Evolutionary conservation across 352 stramenopile species (phyloP).

Genomic region (Phytophthora idaei): DNA sequence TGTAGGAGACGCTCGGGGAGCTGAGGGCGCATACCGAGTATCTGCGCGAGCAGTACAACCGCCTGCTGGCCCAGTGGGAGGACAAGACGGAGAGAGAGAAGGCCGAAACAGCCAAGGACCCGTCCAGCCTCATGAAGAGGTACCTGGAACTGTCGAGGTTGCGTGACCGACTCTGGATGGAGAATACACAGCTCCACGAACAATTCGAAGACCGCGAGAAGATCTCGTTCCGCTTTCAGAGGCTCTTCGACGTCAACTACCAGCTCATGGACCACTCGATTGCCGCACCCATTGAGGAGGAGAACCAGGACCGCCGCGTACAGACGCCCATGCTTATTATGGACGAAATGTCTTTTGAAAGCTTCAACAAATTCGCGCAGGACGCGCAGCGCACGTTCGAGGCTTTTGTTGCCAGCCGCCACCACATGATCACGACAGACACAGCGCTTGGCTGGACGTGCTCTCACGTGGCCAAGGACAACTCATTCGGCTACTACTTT

Average conservation of each 20-base stretch:
- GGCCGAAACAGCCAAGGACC: conserved; percentile 34
- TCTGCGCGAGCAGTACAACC: conserved; percentile 54
- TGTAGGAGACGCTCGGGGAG: conserved; percentile 53
- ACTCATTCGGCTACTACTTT: conserved; percentile 63
- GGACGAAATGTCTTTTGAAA: conserved; percentile 65
- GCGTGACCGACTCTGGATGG: conserved; percentile 55
- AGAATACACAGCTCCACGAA: conserved; percentile 60
- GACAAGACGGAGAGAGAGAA: conserved; percentile 42
- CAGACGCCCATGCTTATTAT: conserved; percentile 60
- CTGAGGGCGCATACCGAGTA: conserved; percentile 51
- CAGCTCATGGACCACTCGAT: conserved; percentile 66
- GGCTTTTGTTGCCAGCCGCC: conserved; percentile 42
- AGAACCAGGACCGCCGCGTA: conserved; percentile 37
- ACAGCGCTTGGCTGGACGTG: conserved; percentile 59
- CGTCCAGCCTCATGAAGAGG: conserved; percentile 48
- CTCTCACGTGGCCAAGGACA: conserved; percentile 52
- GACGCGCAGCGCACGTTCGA: conserved; percentile 50
- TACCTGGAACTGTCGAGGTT: conserved; percentile 54
- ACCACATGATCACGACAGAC: conserved; percentile 54
- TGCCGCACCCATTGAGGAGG: conserved; percentile 32
- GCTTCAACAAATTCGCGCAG: conserved; percentile 50
- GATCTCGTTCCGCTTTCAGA: conserved; percentile 54
- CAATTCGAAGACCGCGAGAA: conserved; percentile 64
- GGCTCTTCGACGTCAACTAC: conserved; percentile 65
- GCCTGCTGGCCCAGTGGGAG: conserved; percentile 50